Base-by-base conservation (phyloP, 192 early-diverging fungal species). In the Coemansia sp. region DNA sequence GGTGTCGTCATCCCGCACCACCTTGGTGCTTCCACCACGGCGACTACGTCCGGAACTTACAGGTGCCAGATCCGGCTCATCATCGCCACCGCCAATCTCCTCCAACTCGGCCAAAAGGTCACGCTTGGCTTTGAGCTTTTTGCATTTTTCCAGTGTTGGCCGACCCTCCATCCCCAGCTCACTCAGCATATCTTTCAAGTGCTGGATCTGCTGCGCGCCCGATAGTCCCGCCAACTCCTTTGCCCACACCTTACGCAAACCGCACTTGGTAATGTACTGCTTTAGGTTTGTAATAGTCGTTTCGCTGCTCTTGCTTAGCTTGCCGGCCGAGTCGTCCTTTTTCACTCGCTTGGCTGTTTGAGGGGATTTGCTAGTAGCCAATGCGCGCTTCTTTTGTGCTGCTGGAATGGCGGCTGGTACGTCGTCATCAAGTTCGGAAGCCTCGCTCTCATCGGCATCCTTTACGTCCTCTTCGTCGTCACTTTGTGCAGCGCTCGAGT, bases 111-210 rank as follows among this genome's bases (percentile, higher is more conserved):
- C 83, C n/a, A 84, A 79, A 31, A 89, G 47, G 38, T 89, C 88
- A 34, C 88, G 82, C 68, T 82, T 85, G 8, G 63, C 74, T 60
- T 86, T 89, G 24, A 87, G 75, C 61, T 83, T 73, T 46, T 84
- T 86, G 43, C 88, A 89, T 44, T 89, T 87, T 31, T 89, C 88
- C 29, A 89, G 44, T 1, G 85, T 87, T 5, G 88, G 88, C 18
- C 87, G 77, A 1, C 88, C 88, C 42, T 78, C 75, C 64, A 88
- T 74, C 18, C 87, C 87, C 20, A 88, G 55, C 8, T 82, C 84
- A 1, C 60, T 72, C 13, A 88, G 66, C 9, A 82, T 51, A 13
- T 70, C 66, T 59, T 88, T 84, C 15, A 88, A 55, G 51, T 80
- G 78, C 18, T 71, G 81, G 38, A 87, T 68, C 64, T 88, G 84